Conservation (phyloP, 2,329 filamentous ascomycete genomes). For the Fusarium clavum region DNA sequence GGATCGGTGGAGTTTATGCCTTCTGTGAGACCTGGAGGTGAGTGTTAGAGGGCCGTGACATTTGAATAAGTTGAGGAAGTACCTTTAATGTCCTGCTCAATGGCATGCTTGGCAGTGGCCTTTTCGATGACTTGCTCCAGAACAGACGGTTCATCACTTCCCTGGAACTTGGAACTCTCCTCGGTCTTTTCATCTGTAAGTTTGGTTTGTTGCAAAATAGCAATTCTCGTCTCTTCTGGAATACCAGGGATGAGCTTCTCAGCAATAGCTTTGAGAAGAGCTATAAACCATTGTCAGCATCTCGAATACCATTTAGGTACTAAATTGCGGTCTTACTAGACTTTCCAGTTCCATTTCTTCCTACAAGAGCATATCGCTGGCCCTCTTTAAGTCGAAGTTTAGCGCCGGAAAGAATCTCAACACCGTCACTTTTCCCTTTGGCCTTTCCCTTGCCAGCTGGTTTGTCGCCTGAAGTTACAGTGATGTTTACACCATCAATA, state of each 20-base stretch:
- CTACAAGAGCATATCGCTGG: conserved; percentile 80
- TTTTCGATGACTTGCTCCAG: conserved; percentile 75
- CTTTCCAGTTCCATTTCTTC: conserved; percentile 85
- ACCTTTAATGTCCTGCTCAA: conserved; percentile 72
- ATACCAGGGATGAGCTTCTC: conserved; percentile 84
- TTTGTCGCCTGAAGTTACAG: conserved; percentile 63
- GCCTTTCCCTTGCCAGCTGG: conserved; percentile 63
- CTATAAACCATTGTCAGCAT: conserved; percentile 53
- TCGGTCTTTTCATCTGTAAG: conserved; percentile 51
- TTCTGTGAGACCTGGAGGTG: conserved; percentile 62
- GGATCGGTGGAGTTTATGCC: conserved; percentile 69
- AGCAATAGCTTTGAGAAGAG: conserved; percentile 78
- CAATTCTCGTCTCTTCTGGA: conserved; percentile 71
- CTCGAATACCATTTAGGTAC: not conserved
- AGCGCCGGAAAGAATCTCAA: conserved; percentile 78
- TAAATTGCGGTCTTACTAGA: conserved; percentile 68
- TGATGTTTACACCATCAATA: conserved; percentile 78
- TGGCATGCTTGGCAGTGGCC: conserved; percentile 65
- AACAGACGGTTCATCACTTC: conserved; percentile 56
- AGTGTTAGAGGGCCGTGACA: not conserved
- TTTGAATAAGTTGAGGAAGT: not conserved
- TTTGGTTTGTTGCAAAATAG: conserved; percentile 76
- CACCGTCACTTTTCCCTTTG: conserved; percentile 58
- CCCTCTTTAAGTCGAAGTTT: conserved; percentile 78
- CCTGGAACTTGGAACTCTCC: not conserved